phyloP scores from a whole-genome alignment of 2,329 filamentous ascomycete species.

The Trichophyton rubrum region DNA sequence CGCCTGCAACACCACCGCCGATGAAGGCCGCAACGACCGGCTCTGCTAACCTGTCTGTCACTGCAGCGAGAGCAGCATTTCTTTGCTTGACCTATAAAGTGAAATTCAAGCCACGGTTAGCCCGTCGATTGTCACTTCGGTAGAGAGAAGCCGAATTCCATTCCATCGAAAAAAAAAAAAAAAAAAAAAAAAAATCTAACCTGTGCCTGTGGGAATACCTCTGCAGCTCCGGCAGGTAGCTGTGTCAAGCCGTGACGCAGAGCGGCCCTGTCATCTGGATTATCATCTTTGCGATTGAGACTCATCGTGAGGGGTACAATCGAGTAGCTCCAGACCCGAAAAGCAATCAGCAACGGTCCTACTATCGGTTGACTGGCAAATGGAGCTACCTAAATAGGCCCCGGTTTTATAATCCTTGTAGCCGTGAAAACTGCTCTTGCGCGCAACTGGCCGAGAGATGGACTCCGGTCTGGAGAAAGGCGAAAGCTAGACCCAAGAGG shows the following conservation, averaged over 20 bases:
- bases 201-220: not conserved
- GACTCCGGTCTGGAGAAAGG: not conserved
- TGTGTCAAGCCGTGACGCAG: not conserved
- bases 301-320: conserved; percentile 6
- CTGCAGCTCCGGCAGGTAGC: not conserved
- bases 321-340: not conserved
- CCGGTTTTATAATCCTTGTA: not conserved
- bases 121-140: not conserved
- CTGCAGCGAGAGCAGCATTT: not conserved
- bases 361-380: not conserved
- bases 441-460: not conserved
- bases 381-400: not conserved
- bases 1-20: conserved; percentile 84
- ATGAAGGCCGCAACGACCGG: conserved; percentile 86
- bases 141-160: not conserved
- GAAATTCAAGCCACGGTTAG: not conserved
- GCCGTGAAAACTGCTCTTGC: not conserved
- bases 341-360: not conserved
- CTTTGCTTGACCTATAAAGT: not conserved
- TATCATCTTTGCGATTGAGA: conserved; percentile 8
- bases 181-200: not conserved
- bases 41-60: conserved; percentile 46
- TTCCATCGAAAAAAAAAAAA: too few species aligned
- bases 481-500: conserved; percentile 1
- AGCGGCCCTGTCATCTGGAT: not conserved